Base-by-base conservation (phyloP, 345 rosid genomes). In the Barbarea vulgaris region DNA sequence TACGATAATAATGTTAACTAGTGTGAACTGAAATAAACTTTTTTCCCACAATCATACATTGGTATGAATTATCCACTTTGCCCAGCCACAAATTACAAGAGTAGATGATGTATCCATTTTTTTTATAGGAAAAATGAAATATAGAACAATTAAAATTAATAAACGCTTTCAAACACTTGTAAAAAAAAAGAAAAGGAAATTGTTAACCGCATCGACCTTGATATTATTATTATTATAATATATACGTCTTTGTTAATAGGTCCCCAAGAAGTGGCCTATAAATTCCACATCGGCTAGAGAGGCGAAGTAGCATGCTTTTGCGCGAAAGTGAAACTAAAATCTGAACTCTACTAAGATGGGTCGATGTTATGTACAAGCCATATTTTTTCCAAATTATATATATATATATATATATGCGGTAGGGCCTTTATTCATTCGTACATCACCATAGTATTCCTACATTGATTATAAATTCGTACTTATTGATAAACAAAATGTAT, bases 271-370 rank as follows among this genome's bases (percentile, higher is more conserved):
- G 53, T 68, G 66, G 33, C 48, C 76, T 67, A 68, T 42, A 59
- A 24, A 21, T 67, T 74, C 53, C 25, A 56, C 78, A 67, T 75
- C 15, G 47, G 36, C 63, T 60, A 76, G 66, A 70, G 71, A 70
- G 66, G 27, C 22, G 36, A 64, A 56, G 72, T 70, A 77, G 76
- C 80, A 64, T 77, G 80, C 72, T 77, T 77, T 72, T 77, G 69
- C 73, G 81, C 62, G 68, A 77, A 77, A 77, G 73, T 65, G 68
- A 72, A 66, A 65, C 80, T 57, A 48, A 18, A 54, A 64, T 55
- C 67, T 64, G 28, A 64, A 64, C 63, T 71, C 81, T 77, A 77
- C 69, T 56, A 58, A 77, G 76, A 77, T 69, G 76, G 77, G 68
- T 70, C 72, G 68, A 77, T 64, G 67, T 70, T 65, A 64, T 71